These are phyloP conservation scores for Carex sylvatica DNA, from an alignment of 202 grass and related monocot genomes.

Conservation along the genomic window DNA sequence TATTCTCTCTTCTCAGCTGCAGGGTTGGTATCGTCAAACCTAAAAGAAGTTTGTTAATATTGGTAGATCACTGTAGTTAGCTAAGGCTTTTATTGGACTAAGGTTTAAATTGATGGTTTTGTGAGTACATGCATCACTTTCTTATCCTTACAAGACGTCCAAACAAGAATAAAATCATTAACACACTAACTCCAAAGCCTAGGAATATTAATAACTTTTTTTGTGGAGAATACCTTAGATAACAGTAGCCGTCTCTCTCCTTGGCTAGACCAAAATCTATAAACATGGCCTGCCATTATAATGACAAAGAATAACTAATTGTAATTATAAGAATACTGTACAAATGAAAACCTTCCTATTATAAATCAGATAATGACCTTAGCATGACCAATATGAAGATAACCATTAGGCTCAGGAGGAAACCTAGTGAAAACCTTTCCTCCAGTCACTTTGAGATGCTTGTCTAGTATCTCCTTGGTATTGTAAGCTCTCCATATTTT, in stretches of 20 bases:
- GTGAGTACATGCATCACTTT: neutral
- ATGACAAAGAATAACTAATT: neutral
- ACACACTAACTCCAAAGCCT: neutral
- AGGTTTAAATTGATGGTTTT: neutral
- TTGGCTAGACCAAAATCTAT: constrained; percentile 94
- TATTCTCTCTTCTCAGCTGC: constrained; percentile 94
- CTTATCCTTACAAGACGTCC: neutral
- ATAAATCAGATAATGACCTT: constrained; percentile 49
- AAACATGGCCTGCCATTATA: constrained; percentile 77
- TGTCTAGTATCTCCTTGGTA: constrained; percentile 68
- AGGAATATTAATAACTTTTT: neutral
- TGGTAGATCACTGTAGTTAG: neutral
- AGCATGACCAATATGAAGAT: constrained; percentile 92
- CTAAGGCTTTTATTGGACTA: neutral
- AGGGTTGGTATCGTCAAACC: constrained; percentile 96
- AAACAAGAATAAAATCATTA: neutral
- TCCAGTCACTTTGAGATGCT: constrained; percentile 81
- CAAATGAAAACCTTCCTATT: constrained; percentile 18
- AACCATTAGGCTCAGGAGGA: constrained; percentile 92
- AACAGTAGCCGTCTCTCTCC: constrained; percentile 80
- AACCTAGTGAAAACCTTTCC: constrained; percentile 95
- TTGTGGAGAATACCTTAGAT: constrained; percentile 56
- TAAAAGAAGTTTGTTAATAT: constrained; percentile 29
- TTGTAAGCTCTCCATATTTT: constrained; percentile 86
- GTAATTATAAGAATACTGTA: neutral